Evolutionary conservation across 2,329 filamentous ascomycete species (phyloP).

Genomic region (Cladosporium sp.): DNA sequence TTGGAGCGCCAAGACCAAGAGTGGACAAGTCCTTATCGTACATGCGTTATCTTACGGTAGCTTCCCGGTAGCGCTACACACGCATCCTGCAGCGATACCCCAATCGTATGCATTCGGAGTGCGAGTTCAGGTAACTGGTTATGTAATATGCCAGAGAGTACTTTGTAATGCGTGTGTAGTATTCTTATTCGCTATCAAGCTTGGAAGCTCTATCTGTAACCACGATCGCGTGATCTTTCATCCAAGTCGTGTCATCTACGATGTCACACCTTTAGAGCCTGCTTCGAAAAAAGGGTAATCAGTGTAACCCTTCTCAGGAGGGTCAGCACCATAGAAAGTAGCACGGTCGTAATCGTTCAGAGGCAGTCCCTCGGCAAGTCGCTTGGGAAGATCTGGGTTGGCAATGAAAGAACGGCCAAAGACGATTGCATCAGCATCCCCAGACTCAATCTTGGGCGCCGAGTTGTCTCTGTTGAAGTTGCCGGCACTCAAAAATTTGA

Average conservation of each 20-base stretch:
- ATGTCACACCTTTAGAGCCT: constrained; percentile 14
- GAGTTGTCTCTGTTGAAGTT: constrained; percentile 42
- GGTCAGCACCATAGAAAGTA: constrained; percentile 41
- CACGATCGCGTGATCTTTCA: background rate
- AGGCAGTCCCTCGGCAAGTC: constrained; percentile 45
- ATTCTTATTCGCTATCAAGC: background rate
- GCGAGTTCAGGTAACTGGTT: background rate
- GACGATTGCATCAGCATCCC: constrained; percentile 45
- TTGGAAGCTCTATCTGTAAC: background rate
- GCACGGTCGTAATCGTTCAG: constrained; percentile 41
- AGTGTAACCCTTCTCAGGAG: constrained; percentile 39
- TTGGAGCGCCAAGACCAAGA: background rate
- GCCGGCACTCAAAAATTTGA: constrained; percentile 42
- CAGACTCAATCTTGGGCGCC: constrained; percentile 38
- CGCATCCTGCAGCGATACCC: background rate
- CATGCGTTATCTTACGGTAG: background rate
- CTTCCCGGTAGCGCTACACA: background rate
- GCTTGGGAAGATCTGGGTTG: constrained; percentile 49
- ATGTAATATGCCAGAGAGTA: background rate
- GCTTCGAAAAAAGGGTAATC: constrained; percentile 38
- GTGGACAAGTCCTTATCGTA: background rate
- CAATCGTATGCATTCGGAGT: background rate
- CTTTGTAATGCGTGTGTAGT: background rate
- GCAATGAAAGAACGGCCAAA: constrained; percentile 52
- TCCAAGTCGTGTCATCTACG: background rate